These are phyloP conservation scores for Aspergillus persii DNA, from an alignment of 2,329 filamentous ascomycete genomes.

Conservation along the genomic window DNA sequence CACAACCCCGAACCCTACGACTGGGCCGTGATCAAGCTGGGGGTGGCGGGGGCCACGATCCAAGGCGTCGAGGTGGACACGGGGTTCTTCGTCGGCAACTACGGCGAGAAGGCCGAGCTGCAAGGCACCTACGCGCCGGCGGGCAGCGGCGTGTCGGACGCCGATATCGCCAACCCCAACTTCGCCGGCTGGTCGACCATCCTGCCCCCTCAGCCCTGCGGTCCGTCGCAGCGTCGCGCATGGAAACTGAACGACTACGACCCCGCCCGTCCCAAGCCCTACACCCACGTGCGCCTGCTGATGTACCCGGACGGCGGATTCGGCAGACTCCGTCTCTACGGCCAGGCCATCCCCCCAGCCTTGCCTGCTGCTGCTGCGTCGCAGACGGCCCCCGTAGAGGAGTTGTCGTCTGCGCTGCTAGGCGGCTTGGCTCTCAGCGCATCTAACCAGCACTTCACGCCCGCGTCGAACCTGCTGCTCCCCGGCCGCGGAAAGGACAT, in stretches of 20 bases:
- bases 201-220: conserved; percentile 38
- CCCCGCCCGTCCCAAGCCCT: conserved; percentile 28
- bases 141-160: conserved; percentile 22
- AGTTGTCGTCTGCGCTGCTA: conserved; percentile 41
- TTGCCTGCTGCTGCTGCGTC: conserved; percentile 1
- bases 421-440: conserved; percentile 41
- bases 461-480: conserved; percentile 39
- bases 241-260: conserved; percentile 35
- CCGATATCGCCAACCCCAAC: conserved; percentile 31
- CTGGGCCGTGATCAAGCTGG: conserved; percentile 59
- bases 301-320: conserved; percentile 50
- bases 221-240: conserved; percentile 42
- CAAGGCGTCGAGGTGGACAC: conserved; percentile 47
- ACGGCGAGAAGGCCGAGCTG: conserved; percentile 42
- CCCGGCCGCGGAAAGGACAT: conserved; percentile 46
- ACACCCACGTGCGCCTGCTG: conserved; percentile 44
- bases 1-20: conserved; percentile 59
- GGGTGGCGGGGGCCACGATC: conserved; percentile 45
- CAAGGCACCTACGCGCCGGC: conserved; percentile 33
- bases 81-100: conserved; percentile 46
- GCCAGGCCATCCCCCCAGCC: conserved; percentile 38
- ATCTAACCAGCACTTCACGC: conserved; percentile 44
- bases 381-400: conserved; percentile 29
- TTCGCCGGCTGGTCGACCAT: conserved; percentile 41
- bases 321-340: conserved; percentile 43